These are phyloP conservation scores for Lactarius psammicola DNA, from an alignment of 768 basidiomycete species.

Conservation along the genomic window DNA sequence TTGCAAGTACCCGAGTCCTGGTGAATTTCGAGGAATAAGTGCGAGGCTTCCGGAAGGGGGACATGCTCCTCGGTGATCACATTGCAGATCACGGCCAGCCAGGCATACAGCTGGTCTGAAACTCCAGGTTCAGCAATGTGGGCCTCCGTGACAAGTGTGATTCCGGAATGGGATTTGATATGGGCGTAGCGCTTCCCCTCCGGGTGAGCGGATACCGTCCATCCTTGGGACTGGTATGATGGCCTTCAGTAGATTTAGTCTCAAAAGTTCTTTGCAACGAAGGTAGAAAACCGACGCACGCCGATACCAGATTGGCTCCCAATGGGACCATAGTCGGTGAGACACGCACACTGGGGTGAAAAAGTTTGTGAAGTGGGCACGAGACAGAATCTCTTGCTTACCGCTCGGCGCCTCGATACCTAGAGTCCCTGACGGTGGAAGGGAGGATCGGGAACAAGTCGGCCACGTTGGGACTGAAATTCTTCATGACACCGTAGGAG, in stretches of 20 bases:
- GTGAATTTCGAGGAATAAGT: background rate
- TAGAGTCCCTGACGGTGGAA: background rate
- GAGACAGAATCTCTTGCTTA: background rate
- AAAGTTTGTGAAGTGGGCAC: background rate
- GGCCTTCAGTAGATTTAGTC: background rate
- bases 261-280: background rate
- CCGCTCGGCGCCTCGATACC: background rate
- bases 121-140: background rate
- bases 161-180: background rate
- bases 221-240: background rate
- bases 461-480: background rate
- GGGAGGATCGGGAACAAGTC: background rate
- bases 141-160: conserved; percentile 1
- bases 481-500: background rate
- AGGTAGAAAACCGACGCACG: background rate
- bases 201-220: conserved; percentile 1
- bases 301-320: background rate
- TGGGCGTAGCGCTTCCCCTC: conserved; percentile 2
- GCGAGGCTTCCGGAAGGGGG: background rate
- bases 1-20: background rate
- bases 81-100: background rate
- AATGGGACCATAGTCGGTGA: background rate
- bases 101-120: background rate
- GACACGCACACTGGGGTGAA: background rate
- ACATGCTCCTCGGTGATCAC: background rate